Base-by-base conservation (phyloP, 2,329 filamentous ascomycete species). In the Monilinia polystroma region DNA sequence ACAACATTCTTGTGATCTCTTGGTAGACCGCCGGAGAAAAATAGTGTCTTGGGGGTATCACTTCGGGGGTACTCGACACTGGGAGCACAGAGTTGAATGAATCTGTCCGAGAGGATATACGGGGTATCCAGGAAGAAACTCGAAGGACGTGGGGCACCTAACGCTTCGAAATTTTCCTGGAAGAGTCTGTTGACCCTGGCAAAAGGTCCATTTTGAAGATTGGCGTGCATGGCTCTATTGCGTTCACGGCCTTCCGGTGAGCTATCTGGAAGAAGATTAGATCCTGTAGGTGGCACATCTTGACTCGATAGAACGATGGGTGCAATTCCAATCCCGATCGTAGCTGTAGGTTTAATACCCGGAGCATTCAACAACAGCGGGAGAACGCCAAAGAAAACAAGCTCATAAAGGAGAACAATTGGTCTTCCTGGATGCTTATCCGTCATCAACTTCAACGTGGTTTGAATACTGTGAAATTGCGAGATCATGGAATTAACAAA, bases 281-380 rank as follows among this genome's bases (percentile, higher is more conserved):
- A 70, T 3, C 78, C 77, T 32, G 79, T 77, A 0, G 79, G 80
- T 0, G 76, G 77, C 4, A 76, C 73, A 65, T 79, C 78, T 60
- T 76, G 73, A 68, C 80, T 80, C 0, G 70, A 70, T 1, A 75
- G 71, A 3, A 74, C 20, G 14, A 81, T 72, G 26, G 79, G 75
- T 18, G 77, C 66, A 6, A 78, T 70, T 49, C 79, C 77, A 43
- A 83, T 73, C n/a, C 76, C 78, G 67, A 84, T 74, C 16, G 74
- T 73, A 74, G 79, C 23, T 75, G 75, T 18, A 59, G 74, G 65
- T 68, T 69, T 68, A 73, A 82, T 26, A 74, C 81, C 71, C 69
- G 74, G 18, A 74, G 80, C 65, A 78, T 79, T 79, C 52, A 76
- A 78, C 3, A 60, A 5, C 1, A 60, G 57, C 4, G 57, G 57